These are phyloP conservation scores for Ophiostoma populinum DNA, from an alignment of 2,329 filamentous ascomycete species.

Conservation along the genomic window DNA sequence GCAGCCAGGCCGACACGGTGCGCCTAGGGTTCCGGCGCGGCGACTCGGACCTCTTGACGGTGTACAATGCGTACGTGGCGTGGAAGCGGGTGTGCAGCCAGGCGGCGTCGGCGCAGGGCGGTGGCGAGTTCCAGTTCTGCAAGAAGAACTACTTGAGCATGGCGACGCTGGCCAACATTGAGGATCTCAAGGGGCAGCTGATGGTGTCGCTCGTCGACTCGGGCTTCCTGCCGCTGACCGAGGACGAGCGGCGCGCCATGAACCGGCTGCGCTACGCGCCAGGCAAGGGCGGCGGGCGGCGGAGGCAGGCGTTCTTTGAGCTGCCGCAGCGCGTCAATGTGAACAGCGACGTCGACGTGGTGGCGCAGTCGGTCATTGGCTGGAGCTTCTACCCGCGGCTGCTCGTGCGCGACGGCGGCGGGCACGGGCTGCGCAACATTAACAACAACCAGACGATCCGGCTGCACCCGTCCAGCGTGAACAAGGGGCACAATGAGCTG, in stretches of 20 bases:
- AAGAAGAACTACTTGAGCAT: slow-evolving; percentile 82
- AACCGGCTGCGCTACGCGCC: slow-evolving; percentile 48
- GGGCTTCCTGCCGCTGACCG: slow-evolving; percentile 59
- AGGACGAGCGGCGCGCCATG: slow-evolving; percentile 52
- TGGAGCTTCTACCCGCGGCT: slow-evolving; percentile 96
- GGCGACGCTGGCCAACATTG: slow-evolving; percentile 81
- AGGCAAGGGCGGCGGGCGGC: slow-evolving; percentile 39
- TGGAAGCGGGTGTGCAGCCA: slow-evolving; percentile 74
- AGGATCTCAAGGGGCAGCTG: slow-evolving; percentile 87
- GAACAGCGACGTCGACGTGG: slow-evolving; percentile 63
- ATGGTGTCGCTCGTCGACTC: slow-evolving; percentile 73
- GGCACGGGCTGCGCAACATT: slow-evolving; percentile 76
- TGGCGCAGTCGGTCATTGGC: slow-evolving; percentile 68
- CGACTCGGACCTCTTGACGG: slow-evolving; percentile 81
- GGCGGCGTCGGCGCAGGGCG: slow-evolving; percentile 28
- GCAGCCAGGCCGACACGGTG: slow-evolving; percentile 64
- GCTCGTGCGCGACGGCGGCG: slow-evolving; percentile 51
- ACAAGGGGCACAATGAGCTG: slow-evolving; percentile 50
- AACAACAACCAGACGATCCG: slow-evolving; percentile 84
- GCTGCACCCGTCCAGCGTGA: slow-evolving; percentile 76
- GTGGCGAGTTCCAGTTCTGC: slow-evolving; percentile 78
- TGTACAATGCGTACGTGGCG: slow-evolving; percentile 81
- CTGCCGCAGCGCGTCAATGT: slow-evolving; percentile 58
- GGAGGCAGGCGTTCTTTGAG: slow-evolving; percentile 58
- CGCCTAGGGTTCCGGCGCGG: slow-evolving; percentile 64